Conservation (phyloP, 805 yeast species). For the Candida insectalens region DNA sequence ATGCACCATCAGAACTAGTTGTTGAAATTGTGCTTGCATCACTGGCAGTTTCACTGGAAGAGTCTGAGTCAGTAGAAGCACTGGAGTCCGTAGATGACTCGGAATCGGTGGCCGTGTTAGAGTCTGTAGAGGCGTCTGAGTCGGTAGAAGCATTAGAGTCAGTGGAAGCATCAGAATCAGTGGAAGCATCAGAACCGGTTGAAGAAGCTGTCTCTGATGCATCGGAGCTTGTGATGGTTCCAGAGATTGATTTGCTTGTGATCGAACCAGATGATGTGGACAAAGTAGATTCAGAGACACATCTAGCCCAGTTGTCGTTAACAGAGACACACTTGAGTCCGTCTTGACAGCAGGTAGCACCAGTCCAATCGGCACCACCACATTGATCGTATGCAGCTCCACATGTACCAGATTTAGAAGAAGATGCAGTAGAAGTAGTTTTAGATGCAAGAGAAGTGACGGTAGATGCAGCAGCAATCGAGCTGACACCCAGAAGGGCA, state of each 20-base stretch:
- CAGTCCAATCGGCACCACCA: conserved; percentile 20
- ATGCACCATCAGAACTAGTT: too few relatives aligned
- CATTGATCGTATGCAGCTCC: conserved; percentile 22
- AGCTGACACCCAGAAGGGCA: not conserved
- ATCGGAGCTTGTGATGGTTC: too few relatives aligned
- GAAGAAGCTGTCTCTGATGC: too few relatives aligned
- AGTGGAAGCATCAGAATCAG: not conserved
- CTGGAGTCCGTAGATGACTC: too few relatives aligned
- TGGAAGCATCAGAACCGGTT: not conserved
- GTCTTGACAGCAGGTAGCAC: conserved; percentile 18
- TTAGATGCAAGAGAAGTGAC: conserved; percentile 2
- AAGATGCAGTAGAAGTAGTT: conserved; percentile 3
- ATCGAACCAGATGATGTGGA: conserved; percentile 1
- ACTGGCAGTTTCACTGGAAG: too few relatives aligned
- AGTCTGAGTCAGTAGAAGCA: too few relatives aligned
- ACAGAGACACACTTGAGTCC: conserved; percentile 16
- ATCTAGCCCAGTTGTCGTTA: conserved; percentile 22
- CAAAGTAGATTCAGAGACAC: conserved; percentile 17
- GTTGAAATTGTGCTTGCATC: too few relatives aligned
- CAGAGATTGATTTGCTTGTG: too few relatives aligned
- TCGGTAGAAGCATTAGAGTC: too few relatives aligned
- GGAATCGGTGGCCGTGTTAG: too few relatives aligned
- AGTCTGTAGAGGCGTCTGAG: too few relatives aligned
- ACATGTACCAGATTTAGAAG: conserved; percentile 10
- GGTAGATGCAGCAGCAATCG: conserved; percentile 5